Evolutionary conservation across 495 filamentous ascomycete genomes (phyloP), one percentile per base, ranked within the genome.

Genomic region (Aspergillus saccharolyticus): DNA sequence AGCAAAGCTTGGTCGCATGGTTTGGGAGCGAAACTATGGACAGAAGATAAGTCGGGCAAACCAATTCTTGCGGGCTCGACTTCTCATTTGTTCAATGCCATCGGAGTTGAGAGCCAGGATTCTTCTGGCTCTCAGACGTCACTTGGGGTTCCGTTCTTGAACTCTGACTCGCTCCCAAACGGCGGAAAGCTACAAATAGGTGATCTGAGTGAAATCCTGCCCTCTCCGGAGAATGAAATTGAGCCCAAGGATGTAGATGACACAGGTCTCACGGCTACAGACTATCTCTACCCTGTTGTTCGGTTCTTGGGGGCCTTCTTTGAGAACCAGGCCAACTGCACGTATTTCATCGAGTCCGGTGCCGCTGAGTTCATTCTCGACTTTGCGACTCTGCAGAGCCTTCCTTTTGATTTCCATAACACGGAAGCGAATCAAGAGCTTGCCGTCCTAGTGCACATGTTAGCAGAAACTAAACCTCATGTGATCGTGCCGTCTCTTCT

Each of bases 331-430:
- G 77, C 78, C 44, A 81, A 94, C 48, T 94, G 90, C 69, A 78
- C 80, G 12, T 78, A 82, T 18, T 91, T 97, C 61, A 83, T 93
- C 56, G 81, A 87, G 52, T 81, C 81, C 52, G 89, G 90, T 51
- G 95, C 89, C 3, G 84, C 91, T 42, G 90, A 96, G 62, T 81
- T 85, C 54, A 74, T 97, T n/a, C 75, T 99, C 25, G 89, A 96
- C 64, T 82, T 96, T 54, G 85, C 85, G 25, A 88, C 88, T 10
- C 79, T 91, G 22, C 85, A 91, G 17, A 89, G 88, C 66, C 78
- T 96, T 51, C 80, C 86, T 2, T 84, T 84, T 57, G 83, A 90
- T 63, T 91, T 93, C 65, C 83, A 85, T 48, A 84, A 84, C 21
- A 81, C 82, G 7, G 70, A 75, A 50, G 84, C 86, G 8, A 84